A percentile compares a stretch with the other conserved stretches of the same genome.
phyloP scores from a whole-genome alignment of 495 filamentous ascomycete species.

The Hypoxylon subgilvum region DNA sequence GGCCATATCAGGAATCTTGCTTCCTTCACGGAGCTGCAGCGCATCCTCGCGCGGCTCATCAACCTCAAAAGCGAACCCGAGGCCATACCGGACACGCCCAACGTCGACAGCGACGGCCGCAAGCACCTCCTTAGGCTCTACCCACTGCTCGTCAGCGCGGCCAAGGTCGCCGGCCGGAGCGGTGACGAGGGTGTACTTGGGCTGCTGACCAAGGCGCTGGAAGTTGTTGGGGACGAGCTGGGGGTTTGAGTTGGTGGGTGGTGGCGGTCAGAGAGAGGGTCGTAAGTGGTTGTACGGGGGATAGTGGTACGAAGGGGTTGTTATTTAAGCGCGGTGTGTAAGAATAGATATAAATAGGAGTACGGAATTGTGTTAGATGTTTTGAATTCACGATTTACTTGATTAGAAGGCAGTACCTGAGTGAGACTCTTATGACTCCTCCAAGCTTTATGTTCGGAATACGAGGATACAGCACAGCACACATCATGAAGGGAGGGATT shows the following conservation, averaged over 20 bases:
- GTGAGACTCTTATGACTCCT: no score
- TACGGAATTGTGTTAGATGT: not conserved
- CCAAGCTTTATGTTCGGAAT: no score
- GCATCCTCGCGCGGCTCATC: constrained; percentile 69
- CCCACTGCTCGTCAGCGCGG: constrained; percentile 73
- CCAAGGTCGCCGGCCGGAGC: constrained; percentile 69
- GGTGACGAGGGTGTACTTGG: constrained; percentile 66
- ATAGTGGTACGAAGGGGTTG: no score
- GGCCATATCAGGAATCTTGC: no score
- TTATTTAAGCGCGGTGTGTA: no score
- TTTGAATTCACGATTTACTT: not conserved
- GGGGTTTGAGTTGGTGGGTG: constrained; percentile 48
- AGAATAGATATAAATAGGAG: no score
- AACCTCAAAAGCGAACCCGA: constrained; percentile 71
- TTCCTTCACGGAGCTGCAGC: constrained; percentile 74
- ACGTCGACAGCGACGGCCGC: constrained; percentile 57
- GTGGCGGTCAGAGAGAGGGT: no score
- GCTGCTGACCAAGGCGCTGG: constrained; percentile 64
- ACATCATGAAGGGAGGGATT: no score
- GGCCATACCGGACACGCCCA: constrained; percentile 69
- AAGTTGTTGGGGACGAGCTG: constrained; percentile 71
- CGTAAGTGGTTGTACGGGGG: no score
- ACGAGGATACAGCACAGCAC: no score
- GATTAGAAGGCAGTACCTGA: no score
- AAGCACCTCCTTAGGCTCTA: constrained; percentile 85